These are phyloP conservation scores for Cymbidium sinense DNA, from an alignment of 106 monocot species.

Conservation along the genomic window DNA sequence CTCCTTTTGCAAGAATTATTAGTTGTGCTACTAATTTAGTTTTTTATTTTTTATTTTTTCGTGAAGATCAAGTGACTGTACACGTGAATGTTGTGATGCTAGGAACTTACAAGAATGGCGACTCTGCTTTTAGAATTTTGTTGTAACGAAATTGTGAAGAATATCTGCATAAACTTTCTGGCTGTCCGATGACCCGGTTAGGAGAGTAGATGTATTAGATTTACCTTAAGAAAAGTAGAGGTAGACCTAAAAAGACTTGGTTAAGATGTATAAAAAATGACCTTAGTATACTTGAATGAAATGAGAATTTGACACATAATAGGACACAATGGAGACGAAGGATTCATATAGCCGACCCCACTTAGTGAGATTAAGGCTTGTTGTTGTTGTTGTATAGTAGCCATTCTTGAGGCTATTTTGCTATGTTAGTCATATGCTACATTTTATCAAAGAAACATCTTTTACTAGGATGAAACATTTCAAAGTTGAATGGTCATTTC, in stretches of 20 bases:
- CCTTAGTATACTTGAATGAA: too few species aligned
- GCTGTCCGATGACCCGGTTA: too few species aligned
- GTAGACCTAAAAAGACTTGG: too few species aligned
- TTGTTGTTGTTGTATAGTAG: too few species aligned
- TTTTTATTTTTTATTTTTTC: background rate
- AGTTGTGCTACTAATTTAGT: background rate
- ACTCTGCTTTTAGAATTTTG: background rate
- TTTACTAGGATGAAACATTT: background rate
- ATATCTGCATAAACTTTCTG: background rate
- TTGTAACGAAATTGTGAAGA: background rate
- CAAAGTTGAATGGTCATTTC: background rate
- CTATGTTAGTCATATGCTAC: background rate
- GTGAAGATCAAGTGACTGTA: background rate
- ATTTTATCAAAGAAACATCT: background rate
- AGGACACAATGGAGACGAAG: too few species aligned
- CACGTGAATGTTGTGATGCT: background rate
- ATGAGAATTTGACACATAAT: too few species aligned
- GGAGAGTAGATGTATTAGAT: too few species aligned
- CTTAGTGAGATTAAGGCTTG: too few species aligned
- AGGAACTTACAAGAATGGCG: background rate
- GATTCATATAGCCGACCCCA: too few species aligned
- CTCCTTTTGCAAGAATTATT: background rate
- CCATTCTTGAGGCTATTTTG: background rate
- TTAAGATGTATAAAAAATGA: too few species aligned
- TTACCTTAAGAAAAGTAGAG: too few species aligned